phyloP scores from a whole-genome alignment of 1,284 basidiomycete species.

The Melampsora larici-populina region DNA sequence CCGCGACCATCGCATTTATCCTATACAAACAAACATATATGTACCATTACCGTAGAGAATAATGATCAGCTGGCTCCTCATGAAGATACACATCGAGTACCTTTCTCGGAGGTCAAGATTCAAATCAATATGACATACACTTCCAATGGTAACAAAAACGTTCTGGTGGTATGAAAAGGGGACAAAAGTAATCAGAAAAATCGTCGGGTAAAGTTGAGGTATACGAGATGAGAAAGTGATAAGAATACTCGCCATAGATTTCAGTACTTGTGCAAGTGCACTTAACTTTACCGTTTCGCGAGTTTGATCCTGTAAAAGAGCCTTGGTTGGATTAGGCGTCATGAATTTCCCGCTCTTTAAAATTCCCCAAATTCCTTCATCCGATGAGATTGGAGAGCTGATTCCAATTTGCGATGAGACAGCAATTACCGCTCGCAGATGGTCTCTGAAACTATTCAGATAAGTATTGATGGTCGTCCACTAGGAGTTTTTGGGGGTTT shows the following conservation, averaged over 20 bases:
- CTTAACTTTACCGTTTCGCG: conserved; percentile 27
- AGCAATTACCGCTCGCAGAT: conserved; percentile 23
- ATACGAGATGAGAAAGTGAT: not conserved
- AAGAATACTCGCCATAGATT: conserved; percentile 25
- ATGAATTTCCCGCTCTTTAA: conserved; percentile 17
- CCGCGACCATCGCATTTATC: conserved; percentile 19
- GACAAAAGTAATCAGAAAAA: not conserved
- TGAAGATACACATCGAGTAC: too few relatives aligned
- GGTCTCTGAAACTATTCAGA: conserved; percentile 34
- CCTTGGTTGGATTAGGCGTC: conserved; percentile 12
- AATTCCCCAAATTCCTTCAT: conserved; percentile 33
- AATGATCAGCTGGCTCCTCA: too few relatives aligned
- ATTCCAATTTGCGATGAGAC: conserved; percentile 26
- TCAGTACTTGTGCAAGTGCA: conserved; percentile 33
- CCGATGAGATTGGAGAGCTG: conserved; percentile 30
- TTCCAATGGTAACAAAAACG: conserved; percentile 32
- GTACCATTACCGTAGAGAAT: too few relatives aligned
- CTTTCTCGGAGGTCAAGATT: too few relatives aligned
- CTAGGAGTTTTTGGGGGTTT: not conserved
- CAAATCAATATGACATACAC: conserved; percentile 5
- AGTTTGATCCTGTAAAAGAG: conserved; percentile 19
- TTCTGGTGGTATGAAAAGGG: conserved; percentile 12
- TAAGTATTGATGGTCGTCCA: conserved; percentile 31
- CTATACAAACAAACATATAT: not conserved
- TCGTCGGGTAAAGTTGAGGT: too few relatives aligned